These are phyloP conservation scores for Paramecium sonneborni DNA, from an alignment of 73 alveolate genomes.

Conservation along the genomic window DNA sequence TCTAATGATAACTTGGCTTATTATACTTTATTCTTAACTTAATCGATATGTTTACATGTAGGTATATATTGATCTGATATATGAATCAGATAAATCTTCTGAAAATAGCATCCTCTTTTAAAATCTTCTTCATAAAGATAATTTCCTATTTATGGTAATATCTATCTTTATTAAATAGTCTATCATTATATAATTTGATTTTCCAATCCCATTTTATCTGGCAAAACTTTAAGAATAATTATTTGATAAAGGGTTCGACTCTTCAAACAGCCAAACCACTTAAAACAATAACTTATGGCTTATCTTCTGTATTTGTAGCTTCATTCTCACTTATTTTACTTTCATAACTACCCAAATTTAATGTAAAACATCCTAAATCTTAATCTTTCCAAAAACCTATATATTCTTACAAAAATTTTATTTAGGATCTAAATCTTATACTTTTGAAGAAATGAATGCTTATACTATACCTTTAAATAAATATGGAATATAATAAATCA, in stretches of 20 bases:
- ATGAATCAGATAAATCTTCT: conserved; percentile 40
- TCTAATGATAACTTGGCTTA: neutral
- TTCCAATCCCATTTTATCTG: conserved; percentile 23
- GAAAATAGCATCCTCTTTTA: neutral
- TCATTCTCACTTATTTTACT: conserved; percentile 7
- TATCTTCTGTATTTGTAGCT: neutral
- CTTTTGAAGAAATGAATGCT: neutral
- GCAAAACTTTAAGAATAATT: conserved; percentile 6
- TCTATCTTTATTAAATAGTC: conserved; percentile 31
- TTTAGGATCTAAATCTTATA: conserved; percentile 4
- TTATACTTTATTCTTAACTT: neutral
- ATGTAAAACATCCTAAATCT: conserved; percentile 36
- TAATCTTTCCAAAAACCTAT: conserved; percentile 33
- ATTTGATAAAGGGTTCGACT: conserved; percentile 18
- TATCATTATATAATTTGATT: conserved; percentile 24
- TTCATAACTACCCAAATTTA: conserved; percentile 43
- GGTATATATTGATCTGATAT: conserved; percentile 6
- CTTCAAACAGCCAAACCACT: conserved; percentile 52
- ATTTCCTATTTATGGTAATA: neutral
- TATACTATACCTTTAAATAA: neutral
- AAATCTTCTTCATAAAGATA: conserved; percentile 43
- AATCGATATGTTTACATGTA: neutral
- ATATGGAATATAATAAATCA: conserved; percentile 40
- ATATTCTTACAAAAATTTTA: conserved; percentile 10
- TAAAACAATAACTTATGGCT: neutral